Evolutionary conservation across 352 stramenopile species (phyloP), one percentile per base, ranked within the genome.

Genomic region (Pythium insidiosum): DNA sequence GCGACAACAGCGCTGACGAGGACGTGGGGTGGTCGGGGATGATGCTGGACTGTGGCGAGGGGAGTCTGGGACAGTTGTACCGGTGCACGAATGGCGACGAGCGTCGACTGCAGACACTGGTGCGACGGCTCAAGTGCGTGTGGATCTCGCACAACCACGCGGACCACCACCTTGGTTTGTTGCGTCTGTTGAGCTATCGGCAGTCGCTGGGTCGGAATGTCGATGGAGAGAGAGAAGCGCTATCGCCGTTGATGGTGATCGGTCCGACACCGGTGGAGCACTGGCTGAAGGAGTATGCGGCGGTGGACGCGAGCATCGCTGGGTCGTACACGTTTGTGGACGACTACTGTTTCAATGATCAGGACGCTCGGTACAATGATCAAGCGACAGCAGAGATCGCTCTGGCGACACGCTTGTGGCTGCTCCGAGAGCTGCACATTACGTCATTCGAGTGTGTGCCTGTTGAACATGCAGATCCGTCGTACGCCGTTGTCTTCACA

Each of bases 111-210:
- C 59, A 63, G 9, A 58, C 66, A 18, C 84, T 85, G 22, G 57
- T 92, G 7, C 57, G 66, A 57, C 53, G 73, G 23, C 57, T 98
- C 25, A 79, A 93, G 41, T 95, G 93, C 47, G 77, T 98, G 39
- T 98, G 93, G 93, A 95, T 99, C 45, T 98, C 91, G 16, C 96
- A 99, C 68, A 96, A 96, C 41, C 96, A 99, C 61, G 94, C 95
- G 0, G 96, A 99, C 59, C 96, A 99, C 49, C 93, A 98, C 61
- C 76, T 98, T 21, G 96, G 96, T 24, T 61, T 98, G 24, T 57
- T 98, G 31, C 73, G 84, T 1, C 56, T 99, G 25, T 51, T 99
- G 19, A 86, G 74, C 6, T 62, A 87, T 45, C 76, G 91, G 5
- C n/a, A n/a, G n/a, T n/a, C n/a, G n/a, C n/a, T n/a, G n/a, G n/a